These are phyloP conservation scores for Cladobotryum protrusum DNA, from an alignment of 2,329 filamentous ascomycete species.

Conservation along the genomic window DNA sequence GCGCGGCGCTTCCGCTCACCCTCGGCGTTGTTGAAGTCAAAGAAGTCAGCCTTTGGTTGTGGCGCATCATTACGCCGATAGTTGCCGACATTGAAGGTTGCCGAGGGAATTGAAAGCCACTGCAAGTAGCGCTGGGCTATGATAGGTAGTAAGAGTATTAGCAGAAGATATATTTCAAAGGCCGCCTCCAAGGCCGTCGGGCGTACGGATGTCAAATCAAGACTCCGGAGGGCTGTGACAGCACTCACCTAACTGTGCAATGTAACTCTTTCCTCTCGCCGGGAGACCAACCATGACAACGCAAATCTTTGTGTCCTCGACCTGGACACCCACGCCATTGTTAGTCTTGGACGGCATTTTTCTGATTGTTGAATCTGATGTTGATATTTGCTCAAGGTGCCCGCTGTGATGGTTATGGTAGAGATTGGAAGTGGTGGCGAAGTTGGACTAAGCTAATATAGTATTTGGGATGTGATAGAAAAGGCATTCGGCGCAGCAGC, in stretches of 20 bases:
- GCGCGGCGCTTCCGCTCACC: slow-evolving; percentile 83
- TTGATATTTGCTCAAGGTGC: slow-evolving; percentile 8
- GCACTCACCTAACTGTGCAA: slow-evolving; percentile 82
- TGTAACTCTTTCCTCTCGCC: slow-evolving; percentile 92
- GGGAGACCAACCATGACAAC: slow-evolving; percentile 98
- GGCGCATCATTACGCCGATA: slow-evolving; percentile 88
- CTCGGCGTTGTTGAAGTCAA: slow-evolving; percentile 83
- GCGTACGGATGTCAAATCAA: neutral
- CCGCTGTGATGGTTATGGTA: neutral
- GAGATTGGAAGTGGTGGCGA: slow-evolving; percentile 3
- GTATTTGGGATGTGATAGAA: slow-evolving; percentile 12
- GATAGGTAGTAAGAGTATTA: slow-evolving; percentile 5
- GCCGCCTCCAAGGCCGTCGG: neutral
- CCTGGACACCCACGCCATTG: slow-evolving; percentile 72
- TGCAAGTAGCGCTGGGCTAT: slow-evolving; percentile 86
- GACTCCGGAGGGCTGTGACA: neutral
- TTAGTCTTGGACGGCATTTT: slow-evolving; percentile 41
- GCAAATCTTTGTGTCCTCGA: slow-evolving; percentile 93
- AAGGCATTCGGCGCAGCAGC: slow-evolving; percentile 12
- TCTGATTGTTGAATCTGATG: slow-evolving; percentile 10
- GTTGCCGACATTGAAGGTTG: slow-evolving; percentile 95
- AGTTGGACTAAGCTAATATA: slow-evolving; percentile 9
- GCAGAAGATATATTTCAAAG: neutral
- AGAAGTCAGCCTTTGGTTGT: slow-evolving; percentile 89
- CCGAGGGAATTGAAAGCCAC: slow-evolving; percentile 90